Base-by-base conservation (phyloP, 2,329 filamentous ascomycete genomes). In the Polychaeton citri region DNA sequence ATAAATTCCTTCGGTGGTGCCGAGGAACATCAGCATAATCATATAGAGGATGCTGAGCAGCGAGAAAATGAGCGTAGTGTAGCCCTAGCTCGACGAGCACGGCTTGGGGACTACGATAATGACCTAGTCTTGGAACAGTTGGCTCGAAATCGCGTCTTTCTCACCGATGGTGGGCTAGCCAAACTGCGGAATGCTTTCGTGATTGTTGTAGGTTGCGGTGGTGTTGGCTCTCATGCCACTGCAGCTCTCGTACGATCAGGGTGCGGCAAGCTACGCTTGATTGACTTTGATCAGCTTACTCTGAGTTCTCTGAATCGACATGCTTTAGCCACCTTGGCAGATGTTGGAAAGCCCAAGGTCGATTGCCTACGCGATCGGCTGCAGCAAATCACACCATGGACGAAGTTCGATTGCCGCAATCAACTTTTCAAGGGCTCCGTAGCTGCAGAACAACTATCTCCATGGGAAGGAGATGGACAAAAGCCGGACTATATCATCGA, bases 271-370 rank as follows among this genome's bases (percentile, higher is more conserved):
- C 70, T 98, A 37, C 79, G 90, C 1, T 72, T 98, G 24, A 76
- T 98, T 47, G 90, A 98, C 59, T 98, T 98, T 56, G 90, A 98
- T 57, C 90, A 98, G 68, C 88, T 98, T 21, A 93, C 87, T 0
- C 68, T 98, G 31, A 93, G 84, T 44, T 94, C 86, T 3, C 65
- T 98, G 37, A 98, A 98, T 59, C 71, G 90, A n/a, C 90, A 98
- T 60, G 86, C 90, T 6, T 80, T 98, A 1, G 90, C 90, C 4
- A 96, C 88, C 0, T 68, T 96, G 5, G 83, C 85, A 12, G 90
- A 98, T 52, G 90, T 98, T 2, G 90, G 90, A 17, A 85, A 80
- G 9, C 76, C 87, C 6, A 98, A 98, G 62, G 90, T 98, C 1
- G 74, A 81, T 38, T 90, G 84, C 49, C 73, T 98, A 35, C 72